These are phyloP conservation scores for Neurospora sp. DNA, from an alignment of 495 filamentous ascomycete genomes.

Conservation along the genomic window DNA sequence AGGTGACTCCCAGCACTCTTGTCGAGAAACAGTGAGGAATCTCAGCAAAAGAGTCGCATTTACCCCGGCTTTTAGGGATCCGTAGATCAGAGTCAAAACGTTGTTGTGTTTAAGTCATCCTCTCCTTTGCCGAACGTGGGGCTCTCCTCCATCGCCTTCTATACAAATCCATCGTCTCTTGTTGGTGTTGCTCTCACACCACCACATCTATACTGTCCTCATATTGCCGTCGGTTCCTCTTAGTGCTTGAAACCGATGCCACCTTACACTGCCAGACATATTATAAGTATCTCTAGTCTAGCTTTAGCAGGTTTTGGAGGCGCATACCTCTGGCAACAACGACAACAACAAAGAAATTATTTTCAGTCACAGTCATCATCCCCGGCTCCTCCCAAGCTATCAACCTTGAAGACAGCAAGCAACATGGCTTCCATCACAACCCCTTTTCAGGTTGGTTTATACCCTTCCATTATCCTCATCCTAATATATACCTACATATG, in stretches of 20 bases:
- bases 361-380: constrained; percentile 1
- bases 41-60: neutral
- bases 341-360: neutral
- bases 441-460: constrained; percentile 34
- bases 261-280: constrained; percentile 2
- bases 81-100: neutral
- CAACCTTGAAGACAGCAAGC: neutral
- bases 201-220: neutral
- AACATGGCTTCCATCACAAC: constrained; percentile 27
- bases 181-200: neutral
- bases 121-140: neutral
- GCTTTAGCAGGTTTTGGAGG: constrained; percentile 12
- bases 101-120: neutral
- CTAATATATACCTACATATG: neutral
- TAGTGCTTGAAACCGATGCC: neutral
- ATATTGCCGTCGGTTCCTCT: neutral
- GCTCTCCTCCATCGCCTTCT: neutral
- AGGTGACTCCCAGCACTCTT: neutral
- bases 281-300: constrained; percentile 10
- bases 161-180: neutral
- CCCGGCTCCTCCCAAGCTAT: neutral
- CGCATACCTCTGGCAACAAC: constrained; percentile 9
- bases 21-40: neutral
- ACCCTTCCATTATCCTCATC: neutral
- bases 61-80: neutral